Conservation (phyloP, 805 yeast genomes). For the Ogataea nitratoaversa region DNA sequence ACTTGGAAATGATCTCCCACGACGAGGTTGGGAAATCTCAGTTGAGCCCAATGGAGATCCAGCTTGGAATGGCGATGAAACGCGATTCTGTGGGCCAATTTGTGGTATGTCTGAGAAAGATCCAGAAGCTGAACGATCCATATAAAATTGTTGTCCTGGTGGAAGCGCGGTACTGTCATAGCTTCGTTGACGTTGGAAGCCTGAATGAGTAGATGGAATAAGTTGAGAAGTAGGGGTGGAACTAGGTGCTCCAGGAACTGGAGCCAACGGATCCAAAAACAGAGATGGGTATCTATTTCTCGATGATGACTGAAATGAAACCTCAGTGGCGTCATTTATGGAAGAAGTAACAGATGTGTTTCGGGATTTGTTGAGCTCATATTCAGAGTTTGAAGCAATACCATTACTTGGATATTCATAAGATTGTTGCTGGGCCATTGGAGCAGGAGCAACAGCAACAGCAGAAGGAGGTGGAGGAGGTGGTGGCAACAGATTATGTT, state of each 20-base stretch:
- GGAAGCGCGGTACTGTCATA: slow-evolving; percentile 2
- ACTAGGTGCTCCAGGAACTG: too few species aligned
- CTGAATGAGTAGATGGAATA: slow-evolving; percentile 3
- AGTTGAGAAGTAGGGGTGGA: slow-evolving; percentile 7
- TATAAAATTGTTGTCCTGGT: slow-evolving; percentile 2
- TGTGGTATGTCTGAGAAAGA: not conserved
- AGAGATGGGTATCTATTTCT: slow-evolving; percentile 45
- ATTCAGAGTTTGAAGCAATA: slow-evolving; percentile 6
- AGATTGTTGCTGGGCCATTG: slow-evolving; percentile 1
- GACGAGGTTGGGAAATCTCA: slow-evolving; percentile 6
- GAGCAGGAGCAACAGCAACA: too few species aligned
- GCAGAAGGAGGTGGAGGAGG: not conserved
- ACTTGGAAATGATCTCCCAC: slow-evolving; percentile 17
- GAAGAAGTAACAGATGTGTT: slow-evolving; percentile 13
- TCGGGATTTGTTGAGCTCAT: slow-evolving; percentile 12
- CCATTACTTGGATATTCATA: slow-evolving; percentile 7
- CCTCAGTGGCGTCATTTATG: slow-evolving; percentile 22
- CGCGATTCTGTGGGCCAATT: not conserved
- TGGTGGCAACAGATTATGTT: not conserved
- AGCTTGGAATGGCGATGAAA: not conserved
- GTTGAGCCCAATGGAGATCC: too few species aligned
- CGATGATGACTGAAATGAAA: slow-evolving; percentile 24
- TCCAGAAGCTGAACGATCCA: not conserved
- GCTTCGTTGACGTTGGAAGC: slow-evolving; percentile 6
- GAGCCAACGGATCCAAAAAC: slow-evolving; percentile 46